These are phyloP conservation scores for Murraya koenigii DNA, from an alignment of 345 rosid species.

Conservation along the genomic window DNA sequence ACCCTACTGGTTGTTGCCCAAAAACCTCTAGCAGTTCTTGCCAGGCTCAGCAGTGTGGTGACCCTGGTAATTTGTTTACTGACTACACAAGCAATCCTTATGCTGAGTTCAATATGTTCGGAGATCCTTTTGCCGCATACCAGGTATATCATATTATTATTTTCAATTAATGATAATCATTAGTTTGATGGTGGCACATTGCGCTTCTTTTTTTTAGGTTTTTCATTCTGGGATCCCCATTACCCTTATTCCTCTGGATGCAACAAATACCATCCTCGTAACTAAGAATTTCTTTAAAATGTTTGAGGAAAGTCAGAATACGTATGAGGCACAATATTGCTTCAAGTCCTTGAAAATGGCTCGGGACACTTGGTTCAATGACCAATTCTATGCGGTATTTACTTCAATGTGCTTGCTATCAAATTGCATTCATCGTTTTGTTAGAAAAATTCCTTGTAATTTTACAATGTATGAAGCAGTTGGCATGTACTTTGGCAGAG, in stretches of 20 bases:
- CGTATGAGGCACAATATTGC: constrained; percentile 80
- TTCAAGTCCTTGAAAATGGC: constrained; percentile 72
- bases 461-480: too few relatives aligned
- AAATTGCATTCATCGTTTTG: not conserved
- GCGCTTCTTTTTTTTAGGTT: constrained; percentile 41
- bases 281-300: constrained; percentile 50
- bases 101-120: constrained; percentile 84
- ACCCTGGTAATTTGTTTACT: constrained; percentile 68
- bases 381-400: constrained; percentile 54
- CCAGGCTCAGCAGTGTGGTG: constrained; percentile 59
- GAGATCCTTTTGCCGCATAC: constrained; percentile 87
- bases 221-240: constrained; percentile 84
- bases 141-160: constrained; percentile 39
- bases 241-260: constrained; percentile 84
- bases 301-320: constrained; percentile 55
- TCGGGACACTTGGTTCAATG: constrained; percentile 65
- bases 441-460: not conserved
- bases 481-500: constrained; percentile 37
- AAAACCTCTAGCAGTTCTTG: constrained; percentile 40
- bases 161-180: not conserved
- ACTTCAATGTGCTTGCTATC: constrained; percentile 2
- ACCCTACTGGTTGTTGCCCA: constrained; percentile 73
- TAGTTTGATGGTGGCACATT: not conserved
- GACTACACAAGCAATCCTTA: constrained; percentile 73
- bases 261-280: constrained; percentile 80